Evolutionary conservation across 2,329 filamentous ascomycete genomes (phyloP).

Genomic region (Colletotrichum shisoi): DNA sequence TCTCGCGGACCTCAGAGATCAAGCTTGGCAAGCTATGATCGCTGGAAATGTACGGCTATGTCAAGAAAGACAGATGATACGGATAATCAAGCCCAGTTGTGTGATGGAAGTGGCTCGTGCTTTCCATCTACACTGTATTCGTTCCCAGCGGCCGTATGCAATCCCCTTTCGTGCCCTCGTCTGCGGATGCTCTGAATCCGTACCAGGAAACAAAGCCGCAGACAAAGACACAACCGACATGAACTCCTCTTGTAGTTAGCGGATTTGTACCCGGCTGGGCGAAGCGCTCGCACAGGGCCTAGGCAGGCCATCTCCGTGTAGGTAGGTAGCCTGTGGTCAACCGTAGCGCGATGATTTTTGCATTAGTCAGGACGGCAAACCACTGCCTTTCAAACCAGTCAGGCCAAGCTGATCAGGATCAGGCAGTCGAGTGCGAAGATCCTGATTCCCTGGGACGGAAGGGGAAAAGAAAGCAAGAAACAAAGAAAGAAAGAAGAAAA

Average conservation of each 20-base stretch:
- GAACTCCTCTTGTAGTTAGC: background rate
- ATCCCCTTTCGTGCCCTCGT: background rate
- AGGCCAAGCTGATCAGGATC: background rate
- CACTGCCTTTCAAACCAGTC: slow-evolving; percentile 22
- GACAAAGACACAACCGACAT: slow-evolving; percentile 1
- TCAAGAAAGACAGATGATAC: background rate
- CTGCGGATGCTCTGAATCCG: background rate
- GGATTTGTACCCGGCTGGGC: slow-evolving; percentile 23
- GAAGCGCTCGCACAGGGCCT: slow-evolving; percentile 21
- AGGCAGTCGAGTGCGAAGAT: slow-evolving; percentile 3
- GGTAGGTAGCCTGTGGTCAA: slow-evolving; percentile 25
- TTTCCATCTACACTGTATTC: slow-evolving; percentile 1
- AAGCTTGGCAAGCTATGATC: too few relatives aligned
- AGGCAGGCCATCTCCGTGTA: slow-evolving; percentile 27
- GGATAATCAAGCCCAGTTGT: slow-evolving; percentile 10
- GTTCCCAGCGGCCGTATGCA: background rate
- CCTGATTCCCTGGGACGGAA: slow-evolving; percentile 4
- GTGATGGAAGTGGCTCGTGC: slow-evolving; percentile 30
- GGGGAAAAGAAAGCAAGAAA: too few relatives aligned
- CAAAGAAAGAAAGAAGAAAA: background rate
- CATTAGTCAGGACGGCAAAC: slow-evolving; percentile 39
- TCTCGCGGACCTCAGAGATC: too few relatives aligned
- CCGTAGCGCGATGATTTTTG: slow-evolving; percentile 32
- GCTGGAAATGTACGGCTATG: background rate
- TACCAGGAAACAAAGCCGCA: background rate